These are phyloP conservation scores for Diversispora epigaea DNA, from an alignment of 192 early-diverging fungal species.

Conservation along the genomic window DNA sequence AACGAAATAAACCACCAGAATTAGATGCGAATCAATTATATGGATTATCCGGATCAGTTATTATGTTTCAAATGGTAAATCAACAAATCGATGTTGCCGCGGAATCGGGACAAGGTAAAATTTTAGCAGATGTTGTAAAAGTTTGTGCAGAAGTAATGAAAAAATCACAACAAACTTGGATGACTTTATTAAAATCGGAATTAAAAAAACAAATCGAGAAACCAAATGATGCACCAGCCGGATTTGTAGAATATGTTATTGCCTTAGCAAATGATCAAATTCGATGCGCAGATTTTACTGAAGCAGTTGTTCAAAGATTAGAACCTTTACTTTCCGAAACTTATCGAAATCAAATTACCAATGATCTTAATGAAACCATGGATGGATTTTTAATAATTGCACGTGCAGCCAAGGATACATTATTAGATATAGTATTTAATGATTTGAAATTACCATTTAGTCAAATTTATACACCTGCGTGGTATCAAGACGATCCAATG, in stretches of 20 bases:
- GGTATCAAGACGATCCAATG: slow-evolving; percentile 92
- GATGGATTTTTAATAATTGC: slow-evolving; percentile 91
- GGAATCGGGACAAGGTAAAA: slow-evolving; percentile 81
- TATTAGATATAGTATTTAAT: slow-evolving; percentile 82
- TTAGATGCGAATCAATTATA: slow-evolving; percentile 77
- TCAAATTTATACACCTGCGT: slow-evolving; percentile 76
- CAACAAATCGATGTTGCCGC: slow-evolving; percentile 92
- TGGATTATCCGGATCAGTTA: slow-evolving; percentile 78
- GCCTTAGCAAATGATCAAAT: slow-evolving; percentile 95
- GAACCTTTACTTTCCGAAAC: slow-evolving; percentile 57
- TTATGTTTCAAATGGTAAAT: slow-evolving; percentile 97
- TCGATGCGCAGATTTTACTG: slow-evolving; percentile 88
- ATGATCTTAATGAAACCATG: slow-evolving; percentile 68
- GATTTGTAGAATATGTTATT: slow-evolving; percentile 93
- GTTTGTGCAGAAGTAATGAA: slow-evolving; percentile 81
- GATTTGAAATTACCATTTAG: slow-evolving; percentile 77
- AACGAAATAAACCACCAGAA: slow-evolving; percentile 71
- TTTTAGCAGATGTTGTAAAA: slow-evolving; percentile 82
- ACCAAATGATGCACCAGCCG: slow-evolving; percentile 72
- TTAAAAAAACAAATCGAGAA: slow-evolving; percentile 75
- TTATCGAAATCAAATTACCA: slow-evolving; percentile 61
- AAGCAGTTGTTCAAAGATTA: slow-evolving; percentile 64
- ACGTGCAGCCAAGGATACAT: slow-evolving; percentile 68
- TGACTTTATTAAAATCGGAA: slow-evolving; percentile 71
- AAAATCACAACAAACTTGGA: slow-evolving; percentile 84